A percentile compares a stretch with the other conserved stretches of the same genome.
Evolutionary conservation across 2,329 filamentous ascomycete genomes (phyloP).

Genomic region (Aplosporella prunicola): DNA sequence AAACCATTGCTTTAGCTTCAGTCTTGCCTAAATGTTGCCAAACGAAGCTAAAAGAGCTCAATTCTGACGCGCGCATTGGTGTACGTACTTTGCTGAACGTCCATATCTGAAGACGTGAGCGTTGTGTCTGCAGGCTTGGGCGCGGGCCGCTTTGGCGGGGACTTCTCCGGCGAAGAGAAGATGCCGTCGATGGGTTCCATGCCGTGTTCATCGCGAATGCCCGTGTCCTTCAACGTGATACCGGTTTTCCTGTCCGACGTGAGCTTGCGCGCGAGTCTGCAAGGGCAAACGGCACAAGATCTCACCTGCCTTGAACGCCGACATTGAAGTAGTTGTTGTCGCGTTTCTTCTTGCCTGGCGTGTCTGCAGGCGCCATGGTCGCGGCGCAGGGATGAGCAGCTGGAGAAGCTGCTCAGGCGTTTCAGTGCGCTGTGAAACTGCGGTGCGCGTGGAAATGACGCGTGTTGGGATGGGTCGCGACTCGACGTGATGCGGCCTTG

Average conservation of each 20-base stretch:
- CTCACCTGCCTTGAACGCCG: slow-evolving; percentile 30
- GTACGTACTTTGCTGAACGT: slow-evolving; percentile 51
- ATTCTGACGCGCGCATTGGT: no score
- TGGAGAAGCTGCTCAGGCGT: no score
- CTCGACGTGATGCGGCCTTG: slow-evolving; percentile 2
- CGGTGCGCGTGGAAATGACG: background rate
- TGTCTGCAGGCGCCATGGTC: slow-evolving; percentile 23
- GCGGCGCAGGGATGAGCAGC: no score
- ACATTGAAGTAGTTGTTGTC: slow-evolving; percentile 32
- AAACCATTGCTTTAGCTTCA: slow-evolving; percentile 4
- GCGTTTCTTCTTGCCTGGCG: slow-evolving; percentile 27
- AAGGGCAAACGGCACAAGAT: slow-evolving; percentile 5
- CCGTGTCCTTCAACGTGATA: slow-evolving; percentile 66
- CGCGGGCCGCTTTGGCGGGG: slow-evolving; percentile 32
- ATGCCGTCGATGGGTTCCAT: slow-evolving; percentile 80
- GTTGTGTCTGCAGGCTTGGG: slow-evolving; percentile 28
- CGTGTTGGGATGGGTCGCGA: slow-evolving; percentile 1
- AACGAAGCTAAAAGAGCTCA: no score
- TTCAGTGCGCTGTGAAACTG: no score
- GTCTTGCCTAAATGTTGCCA: background rate
- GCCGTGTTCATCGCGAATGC: slow-evolving; percentile 80
- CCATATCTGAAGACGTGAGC: slow-evolving; percentile 50
- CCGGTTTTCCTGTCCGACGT: slow-evolving; percentile 67
- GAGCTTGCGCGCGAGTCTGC: background rate
- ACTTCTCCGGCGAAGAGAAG: slow-evolving; percentile 76